phyloP scores from a whole-genome alignment of 2,329 filamentous ascomycete species.

The Xylaria sp. region DNA sequence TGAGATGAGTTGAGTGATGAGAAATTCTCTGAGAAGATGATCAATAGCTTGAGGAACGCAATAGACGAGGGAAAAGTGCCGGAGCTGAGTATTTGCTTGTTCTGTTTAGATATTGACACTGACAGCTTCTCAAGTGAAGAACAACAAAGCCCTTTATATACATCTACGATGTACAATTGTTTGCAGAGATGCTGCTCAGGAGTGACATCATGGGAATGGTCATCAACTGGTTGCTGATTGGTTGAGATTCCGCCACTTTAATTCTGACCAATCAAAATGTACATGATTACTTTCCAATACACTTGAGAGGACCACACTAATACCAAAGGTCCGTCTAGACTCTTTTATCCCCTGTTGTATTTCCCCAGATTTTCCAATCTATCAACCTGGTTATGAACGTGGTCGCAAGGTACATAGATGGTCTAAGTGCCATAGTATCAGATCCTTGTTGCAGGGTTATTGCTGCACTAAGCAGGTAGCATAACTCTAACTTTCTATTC shows the following conservation, averaged over 20 bases:
- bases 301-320: neutral
- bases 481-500: neutral
- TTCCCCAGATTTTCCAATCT: constrained; percentile 24
- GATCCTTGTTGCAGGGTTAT: constrained; percentile 7
- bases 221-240: constrained; percentile 35
- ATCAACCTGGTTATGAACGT: neutral
- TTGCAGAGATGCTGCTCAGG: neutral
- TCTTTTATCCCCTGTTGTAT: neutral
- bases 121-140: neutral
- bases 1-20: neutral
- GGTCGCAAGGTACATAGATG: no score
- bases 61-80: neutral
- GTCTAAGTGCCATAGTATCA: neutral
- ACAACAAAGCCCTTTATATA: constrained; percentile 20
- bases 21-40: neutral
- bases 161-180: neutral
- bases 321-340: neutral
- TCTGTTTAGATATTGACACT: neutral
- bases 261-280: constrained; percentile 29
- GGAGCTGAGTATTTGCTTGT: neutral
- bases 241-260: neutral
- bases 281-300: constrained; percentile 35
- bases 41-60: neutral
- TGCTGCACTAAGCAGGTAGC: neutral
- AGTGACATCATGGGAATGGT: constrained; percentile 37